Conservation (phyloP, 2,329 filamentous ascomycete genomes). For the Exophiala sp. region DNA sequence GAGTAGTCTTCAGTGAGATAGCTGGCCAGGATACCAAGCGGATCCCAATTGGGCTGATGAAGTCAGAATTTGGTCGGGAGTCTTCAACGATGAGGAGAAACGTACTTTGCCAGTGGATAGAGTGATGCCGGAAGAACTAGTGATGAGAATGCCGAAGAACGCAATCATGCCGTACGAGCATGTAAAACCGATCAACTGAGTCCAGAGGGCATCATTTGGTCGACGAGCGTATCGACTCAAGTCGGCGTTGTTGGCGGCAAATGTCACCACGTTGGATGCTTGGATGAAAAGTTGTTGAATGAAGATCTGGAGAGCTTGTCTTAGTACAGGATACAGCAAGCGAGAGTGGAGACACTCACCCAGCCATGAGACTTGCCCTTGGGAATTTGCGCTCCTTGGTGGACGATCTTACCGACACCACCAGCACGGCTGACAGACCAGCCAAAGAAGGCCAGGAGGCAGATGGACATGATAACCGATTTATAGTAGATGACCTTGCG, state of each 20-base stretch:
- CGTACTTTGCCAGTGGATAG: background rate
- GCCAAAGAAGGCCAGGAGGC: constrained; percentile 78
- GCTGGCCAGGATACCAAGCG: constrained; percentile 61
- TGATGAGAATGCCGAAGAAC: background rate
- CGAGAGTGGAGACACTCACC: constrained; percentile 43
- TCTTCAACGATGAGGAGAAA: background rate
- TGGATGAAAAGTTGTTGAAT: constrained; percentile 44
- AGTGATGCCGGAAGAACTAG: background rate
- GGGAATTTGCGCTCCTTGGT: constrained; percentile 59
- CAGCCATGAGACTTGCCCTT: constrained; percentile 70
- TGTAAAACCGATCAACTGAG: background rate
- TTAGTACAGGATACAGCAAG: background rate
- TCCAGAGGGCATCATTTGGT: background rate
- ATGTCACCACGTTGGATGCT: constrained; percentile 75
- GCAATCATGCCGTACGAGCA: background rate
- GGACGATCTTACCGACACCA: constrained; percentile 76
- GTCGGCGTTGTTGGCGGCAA: constrained; percentile 76
- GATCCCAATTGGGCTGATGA: constrained; percentile 59
- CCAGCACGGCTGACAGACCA: constrained; percentile 80
- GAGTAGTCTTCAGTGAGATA: constrained; percentile 68
- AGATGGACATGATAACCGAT: constrained; percentile 74
- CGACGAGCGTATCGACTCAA: constrained; percentile 71
- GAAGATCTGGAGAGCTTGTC: constrained; percentile 69
- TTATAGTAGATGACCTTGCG: constrained; percentile 88
- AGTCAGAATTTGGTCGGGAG: background rate